phyloP scores from a whole-genome alignment of 257 asterid genomes.

The Oldenlandia corymbosa region DNA sequence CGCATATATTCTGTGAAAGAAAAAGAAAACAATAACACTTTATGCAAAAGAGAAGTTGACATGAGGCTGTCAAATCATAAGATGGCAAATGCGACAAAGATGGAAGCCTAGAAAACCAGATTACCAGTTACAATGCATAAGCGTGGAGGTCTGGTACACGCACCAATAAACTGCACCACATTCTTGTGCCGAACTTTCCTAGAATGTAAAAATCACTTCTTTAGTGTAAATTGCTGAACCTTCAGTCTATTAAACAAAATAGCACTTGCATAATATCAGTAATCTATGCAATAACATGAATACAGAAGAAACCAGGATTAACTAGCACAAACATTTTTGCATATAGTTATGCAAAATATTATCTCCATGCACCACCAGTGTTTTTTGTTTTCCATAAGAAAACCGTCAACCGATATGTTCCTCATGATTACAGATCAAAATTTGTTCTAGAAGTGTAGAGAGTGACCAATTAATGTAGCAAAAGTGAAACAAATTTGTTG shows the following conservation, averaged over 20 bases:
- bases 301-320: not conserved
- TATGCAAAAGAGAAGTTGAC: no score
- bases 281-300: not conserved
- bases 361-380: not conserved
- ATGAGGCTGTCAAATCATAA: not conserved
- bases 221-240: not conserved
- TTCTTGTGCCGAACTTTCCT: slow-evolving; percentile 90
- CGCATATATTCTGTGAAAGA: slow-evolving; percentile 61
- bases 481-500: not conserved
- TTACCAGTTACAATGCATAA: slow-evolving; percentile 85
- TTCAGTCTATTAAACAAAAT: not conserved
- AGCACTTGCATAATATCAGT: not conserved
- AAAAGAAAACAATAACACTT: no score
- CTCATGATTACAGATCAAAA: no score
- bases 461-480: not conserved
- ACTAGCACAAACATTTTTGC: not conserved
- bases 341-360: not conserved
- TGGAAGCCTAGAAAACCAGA: not conserved
- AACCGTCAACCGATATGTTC: no score
- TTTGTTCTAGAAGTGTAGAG: not conserved
- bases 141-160: slow-evolving; percentile 81
- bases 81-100: slow-evolving; percentile 5
- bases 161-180: slow-evolving; percentile 80
- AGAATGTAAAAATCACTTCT: slow-evolving; percentile 20
- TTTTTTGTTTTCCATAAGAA: no score